These are phyloP conservation scores for Piromyces finnis DNA, from an alignment of 192 early-diverging fungal genomes.

Conservation along the genomic window DNA sequence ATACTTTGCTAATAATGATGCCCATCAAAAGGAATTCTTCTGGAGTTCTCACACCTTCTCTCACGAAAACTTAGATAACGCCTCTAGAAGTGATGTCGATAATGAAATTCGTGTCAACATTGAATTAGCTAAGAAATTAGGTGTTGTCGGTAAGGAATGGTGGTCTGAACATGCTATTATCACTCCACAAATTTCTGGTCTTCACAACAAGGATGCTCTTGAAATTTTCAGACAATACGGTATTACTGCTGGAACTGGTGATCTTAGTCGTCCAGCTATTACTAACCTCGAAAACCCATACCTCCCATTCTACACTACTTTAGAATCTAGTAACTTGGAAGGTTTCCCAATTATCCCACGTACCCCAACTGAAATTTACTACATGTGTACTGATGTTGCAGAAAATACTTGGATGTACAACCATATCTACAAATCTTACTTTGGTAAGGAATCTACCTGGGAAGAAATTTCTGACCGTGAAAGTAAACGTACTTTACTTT, in stretches of 20 bases:
- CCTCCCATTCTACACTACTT: background rate
- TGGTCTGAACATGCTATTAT: background rate
- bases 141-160: background rate
- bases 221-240: background rate
- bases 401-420: slow-evolving; percentile 11
- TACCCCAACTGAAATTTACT: slow-evolving; percentile 10
- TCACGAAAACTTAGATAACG: slow-evolving; percentile 17
- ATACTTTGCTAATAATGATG: background rate
- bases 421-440: background rate
- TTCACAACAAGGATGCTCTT: slow-evolving; percentile 1
- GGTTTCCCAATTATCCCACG: slow-evolving; percentile 1
- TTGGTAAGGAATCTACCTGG: background rate
- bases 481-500: slow-evolving; percentile 4
- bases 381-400: slow-evolving; percentile 2
- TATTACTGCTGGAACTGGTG: background rate
- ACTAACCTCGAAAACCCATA: background rate
- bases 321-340: background rate
- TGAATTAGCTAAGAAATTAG: slow-evolving; percentile 8
- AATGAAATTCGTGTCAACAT: slow-evolving; percentile 20
- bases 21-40: slow-evolving; percentile 5
- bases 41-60: slow-evolving; percentile 15
- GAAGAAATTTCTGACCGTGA: slow-evolving; percentile 13
- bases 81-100: slow-evolving; percentile 10
- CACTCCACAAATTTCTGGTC: slow-evolving; percentile 1
- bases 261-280: background rate